These are phyloP conservation scores for Podospora sp. DNA, from an alignment of 495 filamentous ascomycete species.

Conservation along the genomic window DNA sequence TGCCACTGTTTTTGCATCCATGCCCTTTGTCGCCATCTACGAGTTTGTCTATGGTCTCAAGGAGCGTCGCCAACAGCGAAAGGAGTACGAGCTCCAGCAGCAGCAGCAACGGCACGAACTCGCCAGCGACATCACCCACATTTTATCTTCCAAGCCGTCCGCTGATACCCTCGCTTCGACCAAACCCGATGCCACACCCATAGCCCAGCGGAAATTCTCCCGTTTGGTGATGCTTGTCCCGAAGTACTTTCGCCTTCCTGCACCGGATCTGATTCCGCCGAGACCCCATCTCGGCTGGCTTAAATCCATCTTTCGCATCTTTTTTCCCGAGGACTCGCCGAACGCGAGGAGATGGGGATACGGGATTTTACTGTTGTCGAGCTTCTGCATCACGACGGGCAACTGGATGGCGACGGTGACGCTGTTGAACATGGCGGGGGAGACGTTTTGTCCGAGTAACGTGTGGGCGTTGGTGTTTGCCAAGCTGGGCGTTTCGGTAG, in stretches of 20 bases:
- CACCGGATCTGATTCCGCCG: background rate
- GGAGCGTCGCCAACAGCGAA: background rate
- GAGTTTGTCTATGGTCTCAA: background rate
- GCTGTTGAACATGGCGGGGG: conserved; percentile 7
- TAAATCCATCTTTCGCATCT: conserved; percentile 4
- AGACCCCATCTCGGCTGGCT: conserved; percentile 12
- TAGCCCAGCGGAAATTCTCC: background rate
- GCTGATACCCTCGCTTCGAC: background rate
- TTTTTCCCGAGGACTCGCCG: background rate
- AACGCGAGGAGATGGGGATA: background rate
- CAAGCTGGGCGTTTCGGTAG: background rate
- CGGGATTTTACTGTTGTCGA: background rate
- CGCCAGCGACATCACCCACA: background rate
- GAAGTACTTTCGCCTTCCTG: conserved; percentile 3
- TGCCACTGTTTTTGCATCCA: background rate
- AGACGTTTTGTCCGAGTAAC: conserved; percentile 4
- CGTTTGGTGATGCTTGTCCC: background rate
- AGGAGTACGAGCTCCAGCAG: background rate
- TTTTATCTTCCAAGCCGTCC: background rate
- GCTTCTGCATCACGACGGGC: conserved; percentile 3
- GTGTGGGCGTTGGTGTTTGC: conserved; percentile 11
- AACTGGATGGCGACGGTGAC: conserved; percentile 10
- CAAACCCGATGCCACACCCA: background rate
- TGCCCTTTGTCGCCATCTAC: conserved; percentile 10
- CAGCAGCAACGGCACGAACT: background rate